Percentiles rank a stretch among this genome's conserved stretches.
phyloP scores from a whole-genome alignment of 768 basidiomycete species.

The Rhizopogon vesiculosus region DNA sequence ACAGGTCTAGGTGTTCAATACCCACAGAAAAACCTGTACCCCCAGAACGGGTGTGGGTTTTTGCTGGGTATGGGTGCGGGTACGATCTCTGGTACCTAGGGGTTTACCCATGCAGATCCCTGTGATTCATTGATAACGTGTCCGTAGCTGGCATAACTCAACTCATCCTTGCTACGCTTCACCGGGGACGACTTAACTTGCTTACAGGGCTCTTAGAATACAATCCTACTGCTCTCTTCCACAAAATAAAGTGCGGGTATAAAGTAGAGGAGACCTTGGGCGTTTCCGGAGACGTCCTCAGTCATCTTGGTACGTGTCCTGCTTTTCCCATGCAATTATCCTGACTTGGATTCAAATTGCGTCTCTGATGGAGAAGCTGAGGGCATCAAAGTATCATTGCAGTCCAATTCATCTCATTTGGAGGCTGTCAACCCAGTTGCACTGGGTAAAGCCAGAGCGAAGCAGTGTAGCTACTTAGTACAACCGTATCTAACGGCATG shows the following conservation, averaged over 20 bases:
- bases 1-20: too few species aligned
- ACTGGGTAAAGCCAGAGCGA: conserved; percentile 84
- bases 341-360: conserved; percentile 36
- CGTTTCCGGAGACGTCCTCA: conserved; percentile 81
- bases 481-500: conserved; percentile 38
- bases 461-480: conserved; percentile 83
- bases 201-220: conserved; percentile 73
- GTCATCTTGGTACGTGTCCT: conserved; percentile 60
- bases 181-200: conserved; percentile 82
- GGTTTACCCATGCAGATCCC: too few species aligned
- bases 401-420: conserved; percentile 82
- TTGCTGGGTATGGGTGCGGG: too few species aligned
- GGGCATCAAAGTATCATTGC: conserved; percentile 65
- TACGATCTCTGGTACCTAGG: too few species aligned
- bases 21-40: too few species aligned
- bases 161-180: conserved; percentile 81
- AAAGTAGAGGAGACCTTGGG: conserved; percentile 65
- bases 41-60: too few species aligned
- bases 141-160: conserved; percentile 58
- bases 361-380: conserved; percentile 55
- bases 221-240: conserved; percentile 66
- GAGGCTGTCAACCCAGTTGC: conserved; percentile 90
- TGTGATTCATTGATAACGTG: not conserved
- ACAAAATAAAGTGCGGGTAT: conserved; percentile 80
- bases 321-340: not conserved